These are phyloP conservation scores for Malus hybrid DNA, from an alignment of 331 rosid genomes.

Conservation along the genomic window DNA sequence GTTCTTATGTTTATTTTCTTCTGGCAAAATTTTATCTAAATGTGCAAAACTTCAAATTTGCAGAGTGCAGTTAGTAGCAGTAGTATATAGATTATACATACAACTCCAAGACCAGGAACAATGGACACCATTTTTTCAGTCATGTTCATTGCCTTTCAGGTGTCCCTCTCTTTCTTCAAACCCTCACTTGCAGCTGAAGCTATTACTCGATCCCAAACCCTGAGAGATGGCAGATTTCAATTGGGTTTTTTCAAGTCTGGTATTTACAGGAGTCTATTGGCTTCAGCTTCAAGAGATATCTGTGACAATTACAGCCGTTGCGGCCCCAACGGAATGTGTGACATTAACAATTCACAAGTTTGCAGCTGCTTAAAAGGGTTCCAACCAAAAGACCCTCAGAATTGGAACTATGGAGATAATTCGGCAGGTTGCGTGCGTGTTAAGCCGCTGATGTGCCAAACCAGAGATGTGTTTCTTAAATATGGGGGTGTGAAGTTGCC, in stretches of 20 bases:
- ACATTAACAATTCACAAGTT: constrained; percentile 8
- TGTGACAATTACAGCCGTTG: constrained; percentile 35
- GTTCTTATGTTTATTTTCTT: neutral
- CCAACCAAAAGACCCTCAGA: constrained; percentile 15
- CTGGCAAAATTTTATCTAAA: neutral
- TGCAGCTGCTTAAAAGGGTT: constrained; percentile 50
- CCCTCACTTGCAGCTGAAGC: constrained; percentile 23
- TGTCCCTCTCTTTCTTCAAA: constrained; percentile 2
- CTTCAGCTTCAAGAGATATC: constrained; percentile 20
- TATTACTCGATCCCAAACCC: constrained; percentile 18
- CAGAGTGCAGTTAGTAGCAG: neutral
- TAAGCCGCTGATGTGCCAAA: constrained; percentile 15
- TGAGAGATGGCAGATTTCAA: constrained; percentile 28
- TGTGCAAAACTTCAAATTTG: neutral
- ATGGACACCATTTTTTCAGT: constrained; percentile 7
- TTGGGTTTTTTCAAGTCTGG: constrained; percentile 44
- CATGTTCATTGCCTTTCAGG: neutral
- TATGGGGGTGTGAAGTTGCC: constrained; percentile 36
- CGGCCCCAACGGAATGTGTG: constrained; percentile 34
- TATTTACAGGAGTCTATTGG: constrained; percentile 20
- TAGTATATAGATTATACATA: too few relatives aligned
- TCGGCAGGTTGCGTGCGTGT: constrained; percentile 34
- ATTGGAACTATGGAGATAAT: constrained; percentile 33
- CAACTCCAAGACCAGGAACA: neutral
- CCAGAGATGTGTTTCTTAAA: constrained; percentile 24